Conservation (phyloP, 345 rosid species). For the Hibiscus tridactylites region DNA sequence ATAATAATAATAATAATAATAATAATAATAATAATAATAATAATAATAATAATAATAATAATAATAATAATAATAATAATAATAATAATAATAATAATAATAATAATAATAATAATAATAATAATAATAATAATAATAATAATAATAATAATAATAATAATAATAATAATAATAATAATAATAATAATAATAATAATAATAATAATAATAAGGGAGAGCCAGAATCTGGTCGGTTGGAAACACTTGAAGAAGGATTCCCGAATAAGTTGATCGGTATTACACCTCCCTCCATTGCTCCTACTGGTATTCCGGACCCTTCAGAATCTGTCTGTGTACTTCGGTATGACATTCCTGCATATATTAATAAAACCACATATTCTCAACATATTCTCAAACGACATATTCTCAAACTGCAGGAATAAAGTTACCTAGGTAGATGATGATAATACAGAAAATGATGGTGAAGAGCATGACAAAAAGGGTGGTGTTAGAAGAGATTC, state of each 20-base stretch:
- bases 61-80: too few relatives aligned
- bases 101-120: too few relatives aligned
- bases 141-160: too few relatives aligned
- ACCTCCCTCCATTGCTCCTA: slow-evolving; percentile 30
- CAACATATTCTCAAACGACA: too few relatives aligned
- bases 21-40: too few relatives aligned
- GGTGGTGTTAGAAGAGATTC: slow-evolving; percentile 45
- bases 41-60: too few relatives aligned
- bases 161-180: too few relatives aligned
- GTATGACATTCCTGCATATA: slow-evolving; percentile 58
- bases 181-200: too few relatives aligned
- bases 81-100: too few relatives aligned
- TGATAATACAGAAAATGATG: slow-evolving; percentile 45
- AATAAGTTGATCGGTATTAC: slow-evolving; percentile 47
- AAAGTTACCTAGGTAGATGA: slow-evolving; percentile 66
- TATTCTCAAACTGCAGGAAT: too few relatives aligned
- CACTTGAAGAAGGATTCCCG: slow-evolving; percentile 39
- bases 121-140: too few relatives aligned
- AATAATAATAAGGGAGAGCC: slow-evolving; percentile 19
- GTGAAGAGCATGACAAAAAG: slow-evolving; percentile 53
- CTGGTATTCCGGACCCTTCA: slow-evolving; percentile 35
- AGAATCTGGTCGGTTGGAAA: slow-evolving; percentile 24
- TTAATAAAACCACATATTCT: slow-evolving; percentile 1
- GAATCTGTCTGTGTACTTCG: slow-evolving; percentile 22
- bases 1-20: too few relatives aligned